phyloP scores from a whole-genome alignment of 164 flowering plant genomes.

The Piper betle region DNA sequence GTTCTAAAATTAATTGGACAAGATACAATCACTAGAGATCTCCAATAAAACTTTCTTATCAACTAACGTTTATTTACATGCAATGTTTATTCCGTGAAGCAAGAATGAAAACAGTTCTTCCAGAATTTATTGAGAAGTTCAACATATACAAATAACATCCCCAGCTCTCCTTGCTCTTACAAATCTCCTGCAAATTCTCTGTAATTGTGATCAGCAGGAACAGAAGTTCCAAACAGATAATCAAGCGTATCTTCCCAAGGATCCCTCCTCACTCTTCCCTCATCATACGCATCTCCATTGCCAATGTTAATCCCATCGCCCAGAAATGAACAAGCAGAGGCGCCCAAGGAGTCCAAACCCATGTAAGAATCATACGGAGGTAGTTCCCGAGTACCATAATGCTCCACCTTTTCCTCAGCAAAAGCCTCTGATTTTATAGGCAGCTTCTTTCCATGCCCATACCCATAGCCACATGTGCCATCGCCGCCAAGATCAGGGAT shows the following conservation, averaged over 20 bases:
- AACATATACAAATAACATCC: too few species aligned
- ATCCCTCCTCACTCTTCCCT: slow-evolving; percentile 11
- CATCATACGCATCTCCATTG: slow-evolving; percentile 4
- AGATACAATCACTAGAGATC: too few species aligned
- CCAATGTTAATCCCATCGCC: slow-evolving; percentile 21
- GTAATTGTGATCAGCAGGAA: slow-evolving; percentile 8
- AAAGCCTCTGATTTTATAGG: slow-evolving; percentile 1
- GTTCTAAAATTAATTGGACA: too few species aligned
- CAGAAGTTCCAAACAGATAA: slow-evolving; percentile 45
- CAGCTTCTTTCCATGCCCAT: neutral
- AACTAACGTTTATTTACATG: too few species aligned
- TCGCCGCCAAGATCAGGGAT: neutral
- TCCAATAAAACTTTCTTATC: too few species aligned
- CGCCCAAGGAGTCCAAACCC: slow-evolving; percentile 21
- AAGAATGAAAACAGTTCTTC: too few species aligned
- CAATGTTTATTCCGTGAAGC: too few species aligned
- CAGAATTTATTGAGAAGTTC: too few species aligned
- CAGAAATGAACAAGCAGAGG: slow-evolving; percentile 47
- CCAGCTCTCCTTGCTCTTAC: too few species aligned
- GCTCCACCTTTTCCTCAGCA: slow-evolving; percentile 1
- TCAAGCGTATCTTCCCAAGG: slow-evolving; percentile 39
- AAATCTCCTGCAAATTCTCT: too few species aligned
- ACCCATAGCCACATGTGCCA: neutral
- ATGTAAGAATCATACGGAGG: slow-evolving; percentile 19
- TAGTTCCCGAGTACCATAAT: slow-evolving; percentile 11